phyloP scores from a whole-genome alignment of 106 monocot species.

The Ottelia alismoides region DNA sequence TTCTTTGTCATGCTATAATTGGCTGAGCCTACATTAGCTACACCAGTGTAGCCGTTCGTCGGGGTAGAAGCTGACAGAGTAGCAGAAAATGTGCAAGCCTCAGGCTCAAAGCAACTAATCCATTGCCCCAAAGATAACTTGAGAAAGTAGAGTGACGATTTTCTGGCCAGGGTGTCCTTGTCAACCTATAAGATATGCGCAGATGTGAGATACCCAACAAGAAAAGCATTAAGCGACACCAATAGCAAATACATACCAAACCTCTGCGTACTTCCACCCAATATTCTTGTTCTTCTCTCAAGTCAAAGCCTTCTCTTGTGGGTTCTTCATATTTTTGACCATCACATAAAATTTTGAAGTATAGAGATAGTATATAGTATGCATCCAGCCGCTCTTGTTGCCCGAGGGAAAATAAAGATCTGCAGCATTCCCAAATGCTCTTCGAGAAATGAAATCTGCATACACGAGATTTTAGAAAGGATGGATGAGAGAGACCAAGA shows the following conservation, averaged over 20 bases:
- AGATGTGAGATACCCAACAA: too few species aligned
- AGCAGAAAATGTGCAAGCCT: slow-evolving; percentile 2
- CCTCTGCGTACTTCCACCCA: slow-evolving; percentile 75
- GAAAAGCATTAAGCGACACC: too few species aligned
- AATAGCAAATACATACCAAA: too few species aligned
- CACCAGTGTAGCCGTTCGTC: background rate
- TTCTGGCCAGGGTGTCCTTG: slow-evolving; percentile 55
- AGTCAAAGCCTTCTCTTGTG: slow-evolving; percentile 21
- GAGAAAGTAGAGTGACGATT: slow-evolving; percentile 63
- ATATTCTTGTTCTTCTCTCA: slow-evolving; percentile 33
- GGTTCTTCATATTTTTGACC: background rate
- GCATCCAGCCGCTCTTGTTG: slow-evolving; percentile 59
- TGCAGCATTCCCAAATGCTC: slow-evolving; percentile 54
- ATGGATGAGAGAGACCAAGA: too few species aligned
- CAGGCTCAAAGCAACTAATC: background rate
- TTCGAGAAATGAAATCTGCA: slow-evolving; percentile 39
- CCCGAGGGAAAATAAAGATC: slow-evolving; percentile 45
- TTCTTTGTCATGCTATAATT: slow-evolving; percentile 37
- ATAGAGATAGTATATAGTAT: slow-evolving; percentile 42
- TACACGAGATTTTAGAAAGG: too few species aligned
- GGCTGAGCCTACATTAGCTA: slow-evolving; percentile 2
- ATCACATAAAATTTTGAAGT: slow-evolving; percentile 22
- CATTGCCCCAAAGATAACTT: slow-evolving; percentile 26
- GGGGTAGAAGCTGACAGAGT: background rate
- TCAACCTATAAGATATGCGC: slow-evolving; percentile 47